Evolutionary conservation across 768 basidiomycete genomes (phyloP).

Genomic region (Thelephora ganbajun): DNA sequence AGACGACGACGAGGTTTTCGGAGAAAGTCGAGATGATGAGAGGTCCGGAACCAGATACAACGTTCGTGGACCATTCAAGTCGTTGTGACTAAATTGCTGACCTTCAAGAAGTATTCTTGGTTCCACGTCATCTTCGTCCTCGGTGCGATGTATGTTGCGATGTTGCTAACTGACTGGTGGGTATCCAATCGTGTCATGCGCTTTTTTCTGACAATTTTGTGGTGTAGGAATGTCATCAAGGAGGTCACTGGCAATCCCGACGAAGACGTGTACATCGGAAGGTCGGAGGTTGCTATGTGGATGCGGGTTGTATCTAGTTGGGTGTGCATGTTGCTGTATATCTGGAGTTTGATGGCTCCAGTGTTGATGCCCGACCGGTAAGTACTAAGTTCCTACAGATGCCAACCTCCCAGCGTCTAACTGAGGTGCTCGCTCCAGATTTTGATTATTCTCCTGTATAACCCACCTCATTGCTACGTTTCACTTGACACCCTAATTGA

Average conservation of each 20-base stretch:
- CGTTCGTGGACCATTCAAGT: conserved; percentile 28
- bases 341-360: conserved; percentile 82
- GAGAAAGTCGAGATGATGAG: conserved; percentile 83
- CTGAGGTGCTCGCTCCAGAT: not conserved
- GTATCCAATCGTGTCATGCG: conserved; percentile 17
- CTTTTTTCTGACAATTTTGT: not conserved
- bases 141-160: conserved; percentile 94
- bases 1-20: conserved; percentile 59
- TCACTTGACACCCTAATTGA: too few relatives aligned
- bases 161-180: conserved; percentile 94
- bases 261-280: conserved; percentile 79
- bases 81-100: conserved; percentile 5
- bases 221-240: conserved; percentile 60
- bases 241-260: conserved; percentile 33
- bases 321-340: conserved; percentile 79
- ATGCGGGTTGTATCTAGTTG: conserved; percentile 95
- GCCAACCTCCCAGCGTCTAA: not conserved
- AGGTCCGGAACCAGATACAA: conserved; percentile 90
- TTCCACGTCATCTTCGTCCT: conserved; percentile 97
- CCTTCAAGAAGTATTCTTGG: conserved; percentile 73
- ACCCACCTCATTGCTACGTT: too few relatives aligned
- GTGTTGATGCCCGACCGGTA: conserved; percentile 85
- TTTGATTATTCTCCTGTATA: not conserved
- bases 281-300: conserved; percentile 98
- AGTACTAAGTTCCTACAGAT: conserved; percentile 14